These are phyloP conservation scores for Nicotiana undulata DNA, from an alignment of 257 asterid species.

Conservation along the genomic window DNA sequence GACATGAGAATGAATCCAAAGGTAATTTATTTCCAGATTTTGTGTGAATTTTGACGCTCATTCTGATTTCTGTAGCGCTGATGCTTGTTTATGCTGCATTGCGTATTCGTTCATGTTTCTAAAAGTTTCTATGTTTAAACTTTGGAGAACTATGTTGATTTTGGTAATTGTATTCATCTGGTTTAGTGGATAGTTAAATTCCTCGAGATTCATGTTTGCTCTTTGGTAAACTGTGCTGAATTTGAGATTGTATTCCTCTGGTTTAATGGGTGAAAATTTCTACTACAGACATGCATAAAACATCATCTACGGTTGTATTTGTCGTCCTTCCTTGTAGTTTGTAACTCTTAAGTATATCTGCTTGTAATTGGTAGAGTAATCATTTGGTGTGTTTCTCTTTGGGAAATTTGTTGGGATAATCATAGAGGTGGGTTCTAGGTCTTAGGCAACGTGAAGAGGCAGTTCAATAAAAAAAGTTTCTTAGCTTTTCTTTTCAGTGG, in stretches of 20 bases:
- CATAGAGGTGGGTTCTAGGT: neutral
- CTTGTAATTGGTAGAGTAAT: neutral
- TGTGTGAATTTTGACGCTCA: neutral
- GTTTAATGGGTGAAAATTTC: neutral
- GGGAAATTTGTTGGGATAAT: neutral
- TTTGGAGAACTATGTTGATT: neutral
- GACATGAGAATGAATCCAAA: conserved; percentile 98
- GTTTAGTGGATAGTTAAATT: neutral
- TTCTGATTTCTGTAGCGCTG: neutral
- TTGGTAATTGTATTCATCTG: neutral
- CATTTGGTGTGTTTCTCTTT: neutral
- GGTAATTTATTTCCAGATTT: conserved; percentile 31
- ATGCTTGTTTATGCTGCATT: too few relatives aligned
- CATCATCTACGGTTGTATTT: neutral
- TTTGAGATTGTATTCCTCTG: neutral
- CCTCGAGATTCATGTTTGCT: neutral
- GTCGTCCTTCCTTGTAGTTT: neutral
- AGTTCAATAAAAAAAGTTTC: neutral
- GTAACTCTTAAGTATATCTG: neutral
- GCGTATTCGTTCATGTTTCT: neutral
- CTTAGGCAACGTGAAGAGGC: neutral
- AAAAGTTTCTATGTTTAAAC: neutral
- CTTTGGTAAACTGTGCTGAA: neutral
- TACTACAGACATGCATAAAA: neutral
- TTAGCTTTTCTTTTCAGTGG: neutral